These are phyloP conservation scores for Aspergillus transmontanensis DNA, from an alignment of 2,329 filamentous ascomycete species.

Conservation along the genomic window DNA sequence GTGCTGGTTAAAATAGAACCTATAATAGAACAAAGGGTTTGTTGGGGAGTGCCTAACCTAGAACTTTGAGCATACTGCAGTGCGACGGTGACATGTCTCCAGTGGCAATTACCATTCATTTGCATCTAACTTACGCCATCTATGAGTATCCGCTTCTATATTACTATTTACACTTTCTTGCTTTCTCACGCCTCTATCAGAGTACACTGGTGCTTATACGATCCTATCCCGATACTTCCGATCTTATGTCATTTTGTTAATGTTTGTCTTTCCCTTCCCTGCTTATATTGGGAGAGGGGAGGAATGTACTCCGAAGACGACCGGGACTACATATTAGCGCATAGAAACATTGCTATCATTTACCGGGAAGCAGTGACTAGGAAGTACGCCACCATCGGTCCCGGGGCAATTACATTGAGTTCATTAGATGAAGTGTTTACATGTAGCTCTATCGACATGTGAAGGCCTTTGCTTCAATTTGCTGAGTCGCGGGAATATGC, in stretches of 20 bases:
- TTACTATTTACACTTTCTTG: neutral
- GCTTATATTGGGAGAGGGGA: neutral
- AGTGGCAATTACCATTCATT: neutral
- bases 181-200: neutral
- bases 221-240: neutral
- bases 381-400: neutral
- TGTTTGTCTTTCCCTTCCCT: neutral
- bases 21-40: neutral
- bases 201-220: neutral
- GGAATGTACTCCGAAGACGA: neutral
- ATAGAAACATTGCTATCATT: neutral
- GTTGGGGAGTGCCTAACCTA: neutral
- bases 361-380: neutral
- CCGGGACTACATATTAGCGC: neutral
- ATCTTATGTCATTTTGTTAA: neutral
- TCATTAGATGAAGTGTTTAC: neutral
- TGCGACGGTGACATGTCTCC: neutral
- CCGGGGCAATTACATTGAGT: neutral
- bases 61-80: neutral
- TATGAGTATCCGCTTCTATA: neutral
- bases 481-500: neutral
- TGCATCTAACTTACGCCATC: neutral
- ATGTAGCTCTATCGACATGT: neutral
- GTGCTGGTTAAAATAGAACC: neutral
- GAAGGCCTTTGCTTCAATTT: neutral